phyloP scores from a whole-genome alignment of 768 basidiomycete genomes.

The Heimioporus sp. region DNA sequence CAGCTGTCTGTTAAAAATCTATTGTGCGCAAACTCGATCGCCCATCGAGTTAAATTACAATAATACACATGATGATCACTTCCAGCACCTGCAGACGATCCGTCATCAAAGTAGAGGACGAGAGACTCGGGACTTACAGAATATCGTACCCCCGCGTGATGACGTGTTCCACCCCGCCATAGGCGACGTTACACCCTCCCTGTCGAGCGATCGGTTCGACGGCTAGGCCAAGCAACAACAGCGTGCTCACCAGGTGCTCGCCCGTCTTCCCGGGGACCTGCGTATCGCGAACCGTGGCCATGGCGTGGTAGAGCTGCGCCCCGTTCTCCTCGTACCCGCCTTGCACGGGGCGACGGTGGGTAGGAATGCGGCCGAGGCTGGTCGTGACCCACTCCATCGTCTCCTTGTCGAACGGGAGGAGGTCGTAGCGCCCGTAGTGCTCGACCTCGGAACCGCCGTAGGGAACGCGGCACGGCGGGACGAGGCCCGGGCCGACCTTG shows the following conservation, averaged over 20 bases:
- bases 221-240: background rate
- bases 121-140: conserved; percentile 32
- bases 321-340: conserved; percentile 77
- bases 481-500: conserved; percentile 69
- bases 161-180: conserved; percentile 36
- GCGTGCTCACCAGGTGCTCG: conserved; percentile 56
- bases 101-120: background rate
- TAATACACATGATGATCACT: conserved; percentile 3
- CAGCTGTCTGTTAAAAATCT: no score
- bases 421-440: conserved; percentile 68
- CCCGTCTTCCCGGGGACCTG: conserved; percentile 75
- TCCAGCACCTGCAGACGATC: conserved; percentile 37
- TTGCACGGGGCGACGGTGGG: conserved; percentile 57
- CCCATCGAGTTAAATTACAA: no score
- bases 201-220: conserved; percentile 11
- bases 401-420: conserved; percentile 63
- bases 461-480: conserved; percentile 51
- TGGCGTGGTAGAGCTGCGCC: conserved; percentile 64
- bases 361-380: conserved; percentile 56
- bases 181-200: conserved; percentile 44
- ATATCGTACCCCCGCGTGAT: conserved; percentile 42
- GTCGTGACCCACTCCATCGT: conserved; percentile 78
- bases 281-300: conserved; percentile 48
- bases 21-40: no score
- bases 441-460: conserved; percentile 60